Conservation (phyloP, 176 grass and related monocot genomes). For the Alopecurus myosuroides region DNA sequence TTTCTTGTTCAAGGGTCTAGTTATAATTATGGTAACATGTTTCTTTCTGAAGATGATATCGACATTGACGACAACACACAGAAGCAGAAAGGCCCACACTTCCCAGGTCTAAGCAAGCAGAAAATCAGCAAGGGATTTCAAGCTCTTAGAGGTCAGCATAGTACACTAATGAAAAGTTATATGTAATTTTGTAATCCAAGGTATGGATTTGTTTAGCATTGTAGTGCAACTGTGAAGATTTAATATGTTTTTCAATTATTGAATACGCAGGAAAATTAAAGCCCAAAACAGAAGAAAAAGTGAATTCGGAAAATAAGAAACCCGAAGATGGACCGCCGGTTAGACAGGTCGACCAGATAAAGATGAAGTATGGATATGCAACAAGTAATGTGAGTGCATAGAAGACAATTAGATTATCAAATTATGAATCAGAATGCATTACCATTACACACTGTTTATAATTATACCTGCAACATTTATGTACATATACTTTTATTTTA, state of each 20-base stretch:
- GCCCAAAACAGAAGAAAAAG: constrained; percentile 68
- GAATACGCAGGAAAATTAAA: constrained; percentile 68
- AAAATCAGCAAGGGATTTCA: constrained; percentile 78
- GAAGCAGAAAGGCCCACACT: constrained; percentile 77
- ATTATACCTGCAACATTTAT: background rate
- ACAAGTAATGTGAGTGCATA: constrained; percentile 62
- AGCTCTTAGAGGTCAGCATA: constrained; percentile 67
- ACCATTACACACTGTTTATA: background rate
- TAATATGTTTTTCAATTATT: constrained; percentile 15
- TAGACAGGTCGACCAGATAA: constrained; percentile 84
- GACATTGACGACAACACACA: constrained; percentile 66
- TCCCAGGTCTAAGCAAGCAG: constrained; percentile 73
- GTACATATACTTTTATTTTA: background rate
- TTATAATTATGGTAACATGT: constrained; percentile 13
- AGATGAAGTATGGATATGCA: constrained; percentile 89
- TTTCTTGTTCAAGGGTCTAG: background rate
- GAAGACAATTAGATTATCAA: background rate
- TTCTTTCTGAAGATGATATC: constrained; percentile 80
- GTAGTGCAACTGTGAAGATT: constrained; percentile 10
- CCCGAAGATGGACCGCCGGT: constrained; percentile 44
- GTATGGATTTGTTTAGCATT: constrained; percentile 2
- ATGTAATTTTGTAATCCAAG: constrained; percentile 11
- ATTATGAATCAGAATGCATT: background rate
- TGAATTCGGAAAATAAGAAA: constrained; percentile 37
- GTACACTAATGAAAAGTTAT: background rate